Conservation (phyloP, 2,329 filamentous ascomycete genomes). For the Penicillium sp. region DNA sequence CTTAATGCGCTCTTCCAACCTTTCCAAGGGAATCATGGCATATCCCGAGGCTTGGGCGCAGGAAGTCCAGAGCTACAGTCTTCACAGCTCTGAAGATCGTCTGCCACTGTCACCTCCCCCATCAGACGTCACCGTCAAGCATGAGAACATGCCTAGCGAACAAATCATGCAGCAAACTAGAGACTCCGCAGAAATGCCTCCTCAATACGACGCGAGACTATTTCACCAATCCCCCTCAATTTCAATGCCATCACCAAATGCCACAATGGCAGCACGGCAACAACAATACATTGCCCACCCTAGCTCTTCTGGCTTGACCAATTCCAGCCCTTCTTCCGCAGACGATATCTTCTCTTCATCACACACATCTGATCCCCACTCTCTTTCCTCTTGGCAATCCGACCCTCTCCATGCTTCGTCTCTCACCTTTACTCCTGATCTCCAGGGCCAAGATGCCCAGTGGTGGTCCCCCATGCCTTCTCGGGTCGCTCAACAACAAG, state of each 20-base stretch:
- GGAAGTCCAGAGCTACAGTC: constrained; percentile 52
- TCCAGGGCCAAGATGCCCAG: constrained; percentile 37
- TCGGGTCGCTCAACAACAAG: constrained; percentile 34
- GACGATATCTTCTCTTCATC: constrained; percentile 41
- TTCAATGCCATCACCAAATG: constrained; percentile 35
- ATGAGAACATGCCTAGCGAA: constrained; percentile 37
- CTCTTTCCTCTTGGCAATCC: constrained; percentile 42
- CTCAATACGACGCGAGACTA: constrained; percentile 33
- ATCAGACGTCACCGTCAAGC: constrained; percentile 42
- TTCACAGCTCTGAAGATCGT: constrained; percentile 45
- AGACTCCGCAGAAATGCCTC: constrained; percentile 30
- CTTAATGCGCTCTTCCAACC: constrained; percentile 53
- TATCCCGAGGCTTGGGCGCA: constrained; percentile 51
- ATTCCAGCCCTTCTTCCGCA: constrained; percentile 36
- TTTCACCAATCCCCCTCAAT: constrained; percentile 35
- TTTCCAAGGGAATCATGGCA: constrained; percentile 44
- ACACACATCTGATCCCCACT: constrained; percentile 39
- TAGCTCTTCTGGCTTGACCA: constrained; percentile 29
- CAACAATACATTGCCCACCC: constrained; percentile 34
- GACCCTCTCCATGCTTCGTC: constrained; percentile 37
- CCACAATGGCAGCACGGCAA: constrained; percentile 28
- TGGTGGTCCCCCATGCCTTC: constrained; percentile 43
- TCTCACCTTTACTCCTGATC: constrained; percentile 40
- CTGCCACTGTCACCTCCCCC: constrained; percentile 46
- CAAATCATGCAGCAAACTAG: constrained; percentile 31